These are phyloP conservation scores for Eutypa lata DNA, from an alignment of 2,329 filamentous ascomycete genomes.

Conservation along the genomic window DNA sequence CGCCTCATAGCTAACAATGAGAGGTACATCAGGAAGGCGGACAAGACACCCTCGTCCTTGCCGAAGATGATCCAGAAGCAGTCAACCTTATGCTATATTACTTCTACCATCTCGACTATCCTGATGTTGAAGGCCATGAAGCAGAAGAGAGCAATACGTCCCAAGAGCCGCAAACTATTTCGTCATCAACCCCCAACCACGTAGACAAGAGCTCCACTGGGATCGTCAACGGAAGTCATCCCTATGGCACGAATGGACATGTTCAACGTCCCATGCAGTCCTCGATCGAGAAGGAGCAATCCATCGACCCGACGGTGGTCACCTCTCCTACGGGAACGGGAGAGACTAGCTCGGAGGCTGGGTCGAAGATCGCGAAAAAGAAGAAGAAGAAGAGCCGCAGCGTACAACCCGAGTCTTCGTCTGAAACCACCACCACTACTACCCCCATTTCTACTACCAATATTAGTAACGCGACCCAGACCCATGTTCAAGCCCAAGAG, in stretches of 20 bases:
- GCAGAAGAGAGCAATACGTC: not conserved
- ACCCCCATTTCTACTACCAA: not conserved
- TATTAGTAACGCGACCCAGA: not conserved
- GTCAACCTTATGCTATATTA: slow-evolving; percentile 12
- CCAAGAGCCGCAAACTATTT: not conserved
- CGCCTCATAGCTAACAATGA: not conserved
- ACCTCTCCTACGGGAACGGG: not conserved
- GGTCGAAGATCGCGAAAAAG: not conserved
- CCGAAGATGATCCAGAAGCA: slow-evolving; percentile 11
- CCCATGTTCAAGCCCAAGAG: no score
- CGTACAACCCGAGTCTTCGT: not conserved
- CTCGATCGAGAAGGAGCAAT: slow-evolving; percentile 5
- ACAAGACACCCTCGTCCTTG: slow-evolving; percentile 2
- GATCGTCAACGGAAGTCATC: not conserved
- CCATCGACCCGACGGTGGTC: not conserved
- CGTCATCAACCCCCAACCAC: not conserved
- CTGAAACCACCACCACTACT: no score
- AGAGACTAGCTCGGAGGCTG: not conserved
- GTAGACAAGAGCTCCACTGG: not conserved
- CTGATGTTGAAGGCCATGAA: not conserved
- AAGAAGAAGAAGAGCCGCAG: slow-evolving; percentile 6
- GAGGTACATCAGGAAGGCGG: not conserved
- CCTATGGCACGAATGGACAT: not conserved
- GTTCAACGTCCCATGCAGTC: not conserved
- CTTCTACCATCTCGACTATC: slow-evolving; percentile 17